Conservation (phyloP, 2,329 filamentous ascomycete species). For the Neophaeococcomyces mojaviensis region DNA sequence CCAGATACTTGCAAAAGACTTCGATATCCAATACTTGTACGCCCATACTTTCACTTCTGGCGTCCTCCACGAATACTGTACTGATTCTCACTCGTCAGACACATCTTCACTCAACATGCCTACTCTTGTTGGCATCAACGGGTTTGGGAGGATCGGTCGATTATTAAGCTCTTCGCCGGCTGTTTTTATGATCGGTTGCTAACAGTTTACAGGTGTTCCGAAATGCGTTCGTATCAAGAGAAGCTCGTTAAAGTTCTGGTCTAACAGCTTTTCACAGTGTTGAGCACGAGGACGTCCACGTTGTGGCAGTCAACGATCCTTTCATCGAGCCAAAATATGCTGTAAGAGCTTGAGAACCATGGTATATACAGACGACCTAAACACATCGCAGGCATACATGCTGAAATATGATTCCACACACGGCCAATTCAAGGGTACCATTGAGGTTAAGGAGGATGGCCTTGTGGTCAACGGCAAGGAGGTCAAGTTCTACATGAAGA, state of each 20-base stretch:
- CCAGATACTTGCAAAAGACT: no score
- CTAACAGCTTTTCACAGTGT: constrained; percentile 43
- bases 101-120: constrained; percentile 38
- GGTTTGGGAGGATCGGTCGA: constrained; percentile 98
- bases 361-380: not conserved
- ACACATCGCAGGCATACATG: constrained; percentile 77
- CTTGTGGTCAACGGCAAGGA: constrained; percentile 90
- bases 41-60: no score
- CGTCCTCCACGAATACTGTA: not conserved
- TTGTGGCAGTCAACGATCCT: constrained; percentile 97
- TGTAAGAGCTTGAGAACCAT: constrained; percentile 50
- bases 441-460: constrained; percentile 63
- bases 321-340: constrained; percentile 98
- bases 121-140: constrained; percentile 93
- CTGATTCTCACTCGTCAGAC: constrained; percentile 5
- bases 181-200: constrained; percentile 16
- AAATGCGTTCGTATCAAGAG: constrained; percentile 62
- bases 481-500: constrained; percentile 90
- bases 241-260: constrained; percentile 17
- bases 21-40: no score
- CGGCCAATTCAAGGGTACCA: constrained; percentile 89
- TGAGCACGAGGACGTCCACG: constrained; percentile 79
- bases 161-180: constrained; percentile 47
- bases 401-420: constrained; percentile 98
- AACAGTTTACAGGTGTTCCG: constrained; percentile 64